Evolutionary conservation across 345 rosid genomes (phyloP).

Genomic region (Salix brachista): DNA sequence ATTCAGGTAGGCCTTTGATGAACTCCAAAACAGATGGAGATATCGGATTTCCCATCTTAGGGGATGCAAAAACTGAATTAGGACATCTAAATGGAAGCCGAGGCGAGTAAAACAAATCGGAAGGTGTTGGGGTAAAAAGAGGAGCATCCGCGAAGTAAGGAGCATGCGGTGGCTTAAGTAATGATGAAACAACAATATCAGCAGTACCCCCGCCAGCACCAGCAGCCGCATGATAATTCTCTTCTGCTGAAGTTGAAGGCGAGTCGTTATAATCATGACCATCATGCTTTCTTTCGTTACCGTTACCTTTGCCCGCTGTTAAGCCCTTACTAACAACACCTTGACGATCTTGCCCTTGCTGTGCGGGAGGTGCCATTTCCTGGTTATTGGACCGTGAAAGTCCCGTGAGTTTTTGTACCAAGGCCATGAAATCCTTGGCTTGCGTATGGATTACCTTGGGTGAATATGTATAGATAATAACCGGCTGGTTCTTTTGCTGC

Average conservation of each 20-base stretch:
- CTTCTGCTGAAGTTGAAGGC: constrained; percentile 4
- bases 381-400: not conserved
- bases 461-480: constrained; percentile 18
- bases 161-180: constrained; percentile 10
- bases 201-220: not conserved
- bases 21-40: constrained; percentile 36
- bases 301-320: not conserved
- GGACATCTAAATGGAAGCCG: constrained; percentile 22
- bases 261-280: constrained; percentile 6
- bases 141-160: constrained; percentile 32
- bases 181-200: not conserved
- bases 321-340: not conserved
- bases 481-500: constrained; percentile 1
- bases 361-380: not conserved
- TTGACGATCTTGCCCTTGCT: not conserved
- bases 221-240: not conserved
- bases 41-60: not conserved
- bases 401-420: constrained; percentile 26
- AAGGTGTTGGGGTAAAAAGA: constrained; percentile 31
- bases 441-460: constrained; percentile 24
- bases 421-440: constrained; percentile 21
- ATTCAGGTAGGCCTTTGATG: constrained; percentile 33
- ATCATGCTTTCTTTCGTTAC: not conserved
- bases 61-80: constrained; percentile 10
- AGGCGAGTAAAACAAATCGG: constrained; percentile 32